Conservation (phyloP, 2,329 filamentous ascomycete species). For the Sclerotiophoma versabilis region DNA sequence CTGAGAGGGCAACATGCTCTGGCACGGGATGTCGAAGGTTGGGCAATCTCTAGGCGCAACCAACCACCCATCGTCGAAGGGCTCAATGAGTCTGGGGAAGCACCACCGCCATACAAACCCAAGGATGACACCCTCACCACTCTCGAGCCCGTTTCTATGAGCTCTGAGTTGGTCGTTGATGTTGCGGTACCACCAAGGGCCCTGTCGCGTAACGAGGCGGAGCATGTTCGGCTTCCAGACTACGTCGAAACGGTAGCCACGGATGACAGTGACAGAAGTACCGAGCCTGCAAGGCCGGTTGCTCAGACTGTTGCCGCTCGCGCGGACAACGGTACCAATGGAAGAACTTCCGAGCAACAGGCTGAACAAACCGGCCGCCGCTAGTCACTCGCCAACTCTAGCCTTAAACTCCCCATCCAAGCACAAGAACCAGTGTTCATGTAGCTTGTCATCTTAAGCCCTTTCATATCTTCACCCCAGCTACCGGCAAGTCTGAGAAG, state of each 20-base stretch:
- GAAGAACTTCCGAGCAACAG: not conserved
- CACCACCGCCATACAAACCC: slow-evolving; percentile 67
- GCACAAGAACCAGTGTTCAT: too few relatives aligned
- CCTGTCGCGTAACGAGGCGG: slow-evolving; percentile 45
- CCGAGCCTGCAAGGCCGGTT: not conserved
- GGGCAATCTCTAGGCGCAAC: slow-evolving; percentile 34
- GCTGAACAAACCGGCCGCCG: not conserved
- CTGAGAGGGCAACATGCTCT: slow-evolving; percentile 43
- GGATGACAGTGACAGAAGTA: not conserved
- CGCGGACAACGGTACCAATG: too few relatives aligned
- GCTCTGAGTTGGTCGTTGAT: not conserved
- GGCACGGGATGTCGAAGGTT: slow-evolving; percentile 47
- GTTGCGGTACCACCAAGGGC: slow-evolving; percentile 50
- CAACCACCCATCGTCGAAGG: slow-evolving; percentile 59
- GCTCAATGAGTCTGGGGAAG: slow-evolving; percentile 68
- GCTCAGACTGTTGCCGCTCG: not conserved
- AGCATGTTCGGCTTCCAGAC: slow-evolving; percentile 47
- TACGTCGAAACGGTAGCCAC: slow-evolving; percentile 39
- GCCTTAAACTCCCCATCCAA: too few relatives aligned
- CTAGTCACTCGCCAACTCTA: not conserved
- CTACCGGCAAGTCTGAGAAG: too few relatives aligned
- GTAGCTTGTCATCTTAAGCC: too few relatives aligned
- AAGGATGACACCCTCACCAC: slow-evolving; percentile 36
- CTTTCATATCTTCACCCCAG: too few relatives aligned
- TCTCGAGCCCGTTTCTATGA: slow-evolving; percentile 6